phyloP scores from a whole-genome alignment of 2,329 filamentous ascomycete genomes.

The Penicillium sp. region DNA sequence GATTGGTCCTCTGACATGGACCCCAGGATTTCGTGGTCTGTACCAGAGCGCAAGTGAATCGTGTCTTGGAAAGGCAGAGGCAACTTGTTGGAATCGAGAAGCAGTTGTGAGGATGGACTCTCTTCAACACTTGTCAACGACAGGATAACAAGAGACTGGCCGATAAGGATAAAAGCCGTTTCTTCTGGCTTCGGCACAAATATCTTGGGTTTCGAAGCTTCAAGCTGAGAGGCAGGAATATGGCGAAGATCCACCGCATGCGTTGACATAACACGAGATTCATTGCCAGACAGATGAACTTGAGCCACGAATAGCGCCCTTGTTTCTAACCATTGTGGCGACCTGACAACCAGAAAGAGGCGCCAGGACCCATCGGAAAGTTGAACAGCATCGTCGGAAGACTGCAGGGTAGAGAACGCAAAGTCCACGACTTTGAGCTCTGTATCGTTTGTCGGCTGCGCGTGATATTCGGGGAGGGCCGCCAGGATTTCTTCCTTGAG shows the following conservation, averaged over 20 bases:
- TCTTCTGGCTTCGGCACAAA: constrained; percentile 75
- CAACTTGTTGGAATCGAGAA: constrained; percentile 62
- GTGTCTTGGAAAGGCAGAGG: constrained; percentile 78
- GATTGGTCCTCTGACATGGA: constrained; percentile 46
- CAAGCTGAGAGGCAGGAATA: constrained; percentile 43
- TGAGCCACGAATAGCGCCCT: constrained; percentile 75
- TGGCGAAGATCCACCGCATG: constrained; percentile 66
- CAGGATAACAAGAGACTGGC: constrained; percentile 71
- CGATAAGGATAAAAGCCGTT: constrained; percentile 78
- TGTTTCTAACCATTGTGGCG: constrained; percentile 49
- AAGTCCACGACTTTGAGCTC: constrained; percentile 78
- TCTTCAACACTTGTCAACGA: constrained; percentile 68
- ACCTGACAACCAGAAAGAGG: constrained; percentile 60
- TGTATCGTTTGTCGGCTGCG: constrained; percentile 52
- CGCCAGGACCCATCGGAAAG: constrained; percentile 49
- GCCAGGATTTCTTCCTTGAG: constrained; percentile 62
- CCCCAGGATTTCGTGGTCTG: constrained; percentile 50
- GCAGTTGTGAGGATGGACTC: constrained; percentile 72
- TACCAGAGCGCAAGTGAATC: constrained; percentile 66
- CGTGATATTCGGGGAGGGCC: constrained; percentile 58
- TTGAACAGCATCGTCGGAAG: constrained; percentile 42
- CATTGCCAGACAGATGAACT: constrained; percentile 57
- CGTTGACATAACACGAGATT: constrained; percentile 60
- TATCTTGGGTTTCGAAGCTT: constrained; percentile 58
- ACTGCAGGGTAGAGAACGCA: constrained; percentile 51